Conservation (phyloP, 352 stramenopile species). For the Chrysophaeum taylorii region DNA sequence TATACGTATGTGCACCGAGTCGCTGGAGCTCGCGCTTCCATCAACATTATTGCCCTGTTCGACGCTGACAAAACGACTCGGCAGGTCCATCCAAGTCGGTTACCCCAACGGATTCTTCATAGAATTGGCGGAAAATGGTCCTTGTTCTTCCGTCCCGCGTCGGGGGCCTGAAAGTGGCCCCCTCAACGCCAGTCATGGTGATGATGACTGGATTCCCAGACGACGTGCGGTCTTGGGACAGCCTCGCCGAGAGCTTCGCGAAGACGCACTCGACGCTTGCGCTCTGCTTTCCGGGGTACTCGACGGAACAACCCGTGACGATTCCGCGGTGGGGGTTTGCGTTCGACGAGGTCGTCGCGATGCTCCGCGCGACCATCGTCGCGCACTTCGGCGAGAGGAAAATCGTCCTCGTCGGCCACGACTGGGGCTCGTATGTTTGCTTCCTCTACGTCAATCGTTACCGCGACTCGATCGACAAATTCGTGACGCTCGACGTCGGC, state of each 20-base stretch:
- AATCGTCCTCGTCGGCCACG: not conserved
- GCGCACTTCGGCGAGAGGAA: not conserved
- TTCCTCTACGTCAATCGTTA: not conserved
- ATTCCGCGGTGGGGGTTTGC: not conserved
- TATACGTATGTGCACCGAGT: too few relatives aligned
- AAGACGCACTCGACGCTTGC: not conserved
- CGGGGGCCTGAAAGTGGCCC: too few relatives aligned
- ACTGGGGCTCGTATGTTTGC: not conserved
- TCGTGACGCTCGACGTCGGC: not conserved
- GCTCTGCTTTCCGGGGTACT: not conserved
- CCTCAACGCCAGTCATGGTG: not conserved
- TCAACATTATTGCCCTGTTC: too few relatives aligned
- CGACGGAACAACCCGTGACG: not conserved
- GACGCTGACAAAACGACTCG: too few relatives aligned
- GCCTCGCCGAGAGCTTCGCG: not conserved
- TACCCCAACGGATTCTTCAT: too few relatives aligned
- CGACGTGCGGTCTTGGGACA: not conserved
- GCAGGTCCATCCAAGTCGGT: too few relatives aligned
- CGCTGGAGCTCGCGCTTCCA: too few relatives aligned
- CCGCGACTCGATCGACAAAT: not conserved
- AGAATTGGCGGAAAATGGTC: too few relatives aligned
- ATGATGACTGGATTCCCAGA: constrained; percentile 1
- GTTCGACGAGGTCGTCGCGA: not conserved
- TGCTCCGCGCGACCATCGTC: not conserved
- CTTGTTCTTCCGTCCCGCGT: too few relatives aligned